Evolutionary conservation across 176 grass and related monocot species (phyloP).

Genomic region (Neostapfia colusana): DNA sequence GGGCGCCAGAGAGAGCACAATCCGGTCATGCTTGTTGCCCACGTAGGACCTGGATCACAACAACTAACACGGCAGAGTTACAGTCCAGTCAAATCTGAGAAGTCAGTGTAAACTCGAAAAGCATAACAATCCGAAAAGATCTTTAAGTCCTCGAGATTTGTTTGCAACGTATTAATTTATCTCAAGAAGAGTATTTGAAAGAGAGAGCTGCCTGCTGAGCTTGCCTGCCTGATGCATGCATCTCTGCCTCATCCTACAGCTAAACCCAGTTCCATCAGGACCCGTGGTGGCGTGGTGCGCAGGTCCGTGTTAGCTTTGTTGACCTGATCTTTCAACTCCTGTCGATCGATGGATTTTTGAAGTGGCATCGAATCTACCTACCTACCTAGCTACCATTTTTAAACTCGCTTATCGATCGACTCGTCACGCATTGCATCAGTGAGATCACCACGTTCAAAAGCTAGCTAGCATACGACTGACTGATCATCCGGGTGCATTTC

Average conservation of each 20-base stretch:
- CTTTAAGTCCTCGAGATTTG: neutral
- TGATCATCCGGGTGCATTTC: no score
- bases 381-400: slow-evolving; percentile 3
- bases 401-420: slow-evolving; percentile 29
- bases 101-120: neutral
- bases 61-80: no score
- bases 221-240: slow-evolving; percentile 1
- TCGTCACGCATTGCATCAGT: neutral
- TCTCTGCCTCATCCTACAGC: slow-evolving; percentile 21
- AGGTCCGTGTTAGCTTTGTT: slow-evolving; percentile 28
- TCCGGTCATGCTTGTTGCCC: no score
- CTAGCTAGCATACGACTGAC: no score
- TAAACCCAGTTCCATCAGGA: slow-evolving; percentile 6
- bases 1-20: no score
- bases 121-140: neutral
- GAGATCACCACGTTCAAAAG: no score
- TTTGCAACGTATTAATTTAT: neutral
- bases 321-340: slow-evolving; percentile 18
- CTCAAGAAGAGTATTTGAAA: neutral
- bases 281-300: neutral
- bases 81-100: neutral
- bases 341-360: neutral
- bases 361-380: slow-evolving; percentile 34
- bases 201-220: neutral
- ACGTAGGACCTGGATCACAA: no score